Conservation (phyloP, 2,329 filamentous ascomycete genomes). For the Hypoxylon sp. region DNA sequence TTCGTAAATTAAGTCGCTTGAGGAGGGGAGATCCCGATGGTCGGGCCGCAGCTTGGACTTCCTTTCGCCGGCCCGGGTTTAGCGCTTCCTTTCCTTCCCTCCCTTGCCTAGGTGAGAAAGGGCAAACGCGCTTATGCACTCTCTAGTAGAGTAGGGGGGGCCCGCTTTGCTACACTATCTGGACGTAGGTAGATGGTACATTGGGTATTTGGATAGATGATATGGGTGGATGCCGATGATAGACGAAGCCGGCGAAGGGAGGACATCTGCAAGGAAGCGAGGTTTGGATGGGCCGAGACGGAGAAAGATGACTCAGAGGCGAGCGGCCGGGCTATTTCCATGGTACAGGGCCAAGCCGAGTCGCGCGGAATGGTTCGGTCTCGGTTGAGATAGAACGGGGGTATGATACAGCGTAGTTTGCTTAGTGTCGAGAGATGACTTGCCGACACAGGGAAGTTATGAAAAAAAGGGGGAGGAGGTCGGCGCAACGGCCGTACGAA, state of each 20-base stretch:
- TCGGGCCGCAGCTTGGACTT: slow-evolving; percentile 3
- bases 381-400: neutral
- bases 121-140: neutral
- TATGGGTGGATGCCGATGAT: neutral
- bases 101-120: neutral
- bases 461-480: neutral
- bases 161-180: neutral
- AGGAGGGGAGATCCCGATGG: neutral
- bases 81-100: neutral
- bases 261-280: neutral
- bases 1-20: neutral
- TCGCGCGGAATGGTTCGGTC: neutral
- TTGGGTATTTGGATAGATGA: neutral
- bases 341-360: neutral
- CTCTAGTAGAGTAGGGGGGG: neutral
- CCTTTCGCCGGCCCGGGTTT: slow-evolving; percentile 19
- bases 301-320: neutral
- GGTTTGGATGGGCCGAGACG: neutral
- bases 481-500: neutral
- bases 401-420: neutral
- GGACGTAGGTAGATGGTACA: neutral
- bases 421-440: neutral
- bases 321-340: slow-evolving; percentile 2
- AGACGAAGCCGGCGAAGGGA: neutral
- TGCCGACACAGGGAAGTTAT: neutral